Evolutionary conservation across 169 alveolate genomes (phyloP), one percentile per base, ranked within the genome.

Genomic region (Cryptosporidium andersoni): DNA sequence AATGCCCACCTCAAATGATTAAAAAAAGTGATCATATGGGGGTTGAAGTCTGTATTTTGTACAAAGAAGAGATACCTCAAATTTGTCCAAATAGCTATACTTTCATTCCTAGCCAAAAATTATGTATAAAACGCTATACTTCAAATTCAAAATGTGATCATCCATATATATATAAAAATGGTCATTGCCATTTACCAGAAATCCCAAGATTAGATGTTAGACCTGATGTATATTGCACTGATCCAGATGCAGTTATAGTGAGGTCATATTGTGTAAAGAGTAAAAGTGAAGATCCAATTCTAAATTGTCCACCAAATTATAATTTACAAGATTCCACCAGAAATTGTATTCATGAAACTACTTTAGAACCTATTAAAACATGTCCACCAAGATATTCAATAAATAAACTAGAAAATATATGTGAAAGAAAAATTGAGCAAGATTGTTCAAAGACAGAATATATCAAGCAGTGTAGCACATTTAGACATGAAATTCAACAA

Each of bases 351-450:
- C 55, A 39, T 12, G 74, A 74, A 40, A 60, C 60, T 45, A 68
- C 43, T 47, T 47, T 74, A 25, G 85, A 74, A 12, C 85, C 85
- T 11, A 53, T 74, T 14, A 47, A 14, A 2, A 74, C 85, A 25
- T 74, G 85, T 74, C 85, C 85, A 45, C 85, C 85, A 7, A 55
- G 85, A 34, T 74, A 40, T 45, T 43, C 48, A 5, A 42, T 74
- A 36, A 74, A 74, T 62, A 8, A 9, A 11, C 74, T 34, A 47
- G 60, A 37, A 9, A 66, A 58, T 47, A 16, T 25, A 16, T 74
- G 85, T 36, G 85, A 74, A 36, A 56, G 85, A 43, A 74, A 53
- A 39, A 74, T 58, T 11, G 68, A 74, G 60, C 55, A 42, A 63
- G 85, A 74, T n/a, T 74, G 85, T 12, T 74, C 85, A 34, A 74